Evolutionary conservation across 1,284 basidiomycete species (phyloP).

Genomic region (Ceratobasidium papillatum): DNA sequence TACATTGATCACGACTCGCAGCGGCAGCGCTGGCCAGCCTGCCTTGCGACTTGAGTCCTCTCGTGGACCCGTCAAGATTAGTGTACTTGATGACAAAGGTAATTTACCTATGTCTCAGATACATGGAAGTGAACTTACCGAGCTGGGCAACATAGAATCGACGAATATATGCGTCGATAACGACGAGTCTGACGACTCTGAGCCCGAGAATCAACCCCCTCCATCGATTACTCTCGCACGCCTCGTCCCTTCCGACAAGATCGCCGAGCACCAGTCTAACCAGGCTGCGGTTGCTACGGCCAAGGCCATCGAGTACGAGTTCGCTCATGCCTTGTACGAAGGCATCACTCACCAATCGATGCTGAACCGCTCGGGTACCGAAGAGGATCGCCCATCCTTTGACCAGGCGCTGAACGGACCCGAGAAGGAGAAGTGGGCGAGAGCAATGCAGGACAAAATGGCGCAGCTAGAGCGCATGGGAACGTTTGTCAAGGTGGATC

Average conservation of each 20-base stretch:
- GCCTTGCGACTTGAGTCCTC: not conserved
- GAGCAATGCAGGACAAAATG: not conserved
- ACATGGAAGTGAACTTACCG: not conserved
- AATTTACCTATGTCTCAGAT: not conserved
- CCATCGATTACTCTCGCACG: not conserved
- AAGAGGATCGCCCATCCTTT: not conserved
- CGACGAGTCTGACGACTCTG: not conserved
- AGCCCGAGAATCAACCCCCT: not conserved
- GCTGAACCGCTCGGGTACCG: not conserved
- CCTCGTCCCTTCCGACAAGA: not conserved
- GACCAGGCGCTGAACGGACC: not conserved
- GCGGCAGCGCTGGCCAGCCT: not conserved
- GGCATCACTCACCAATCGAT: not conserved
- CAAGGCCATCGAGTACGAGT: not conserved
- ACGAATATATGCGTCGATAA: not conserved
- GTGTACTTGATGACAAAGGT: not conserved
- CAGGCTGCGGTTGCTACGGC: not conserved
- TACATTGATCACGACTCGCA: not conserved
- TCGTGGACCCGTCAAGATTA: not conserved
- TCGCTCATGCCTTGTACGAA: not conserved
- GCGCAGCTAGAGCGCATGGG: not conserved
- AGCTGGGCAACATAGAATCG: not conserved
- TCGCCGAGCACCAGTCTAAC: not conserved
- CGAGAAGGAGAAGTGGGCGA: not conserved
- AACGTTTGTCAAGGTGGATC: not conserved